Conservation (phyloP, 2,329 filamentous ascomycete genomes). For the Colletotrichum aenigma region DNA sequence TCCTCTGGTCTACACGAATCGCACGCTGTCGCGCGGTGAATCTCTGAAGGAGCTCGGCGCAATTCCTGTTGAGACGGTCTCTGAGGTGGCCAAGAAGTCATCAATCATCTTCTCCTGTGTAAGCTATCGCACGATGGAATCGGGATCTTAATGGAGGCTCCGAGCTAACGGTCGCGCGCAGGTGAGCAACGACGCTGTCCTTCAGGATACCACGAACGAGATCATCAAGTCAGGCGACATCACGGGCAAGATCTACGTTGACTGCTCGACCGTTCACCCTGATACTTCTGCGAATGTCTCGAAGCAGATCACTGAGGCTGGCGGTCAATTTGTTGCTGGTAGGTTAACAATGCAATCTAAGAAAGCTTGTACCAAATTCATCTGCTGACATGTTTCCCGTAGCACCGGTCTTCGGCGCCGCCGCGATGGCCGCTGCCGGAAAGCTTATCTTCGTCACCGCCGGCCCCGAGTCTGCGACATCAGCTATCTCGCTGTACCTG, state of each 20-base stretch:
- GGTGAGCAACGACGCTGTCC: slow-evolving; percentile 31
- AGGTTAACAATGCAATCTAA: neutral
- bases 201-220: neutral
- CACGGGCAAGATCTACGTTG: slow-evolving; percentile 22
- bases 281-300: slow-evolving; percentile 28
- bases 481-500: slow-evolving; percentile 38
- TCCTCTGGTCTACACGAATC: slow-evolving; percentile 63
- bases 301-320: neutral
- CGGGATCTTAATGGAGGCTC: neutral
- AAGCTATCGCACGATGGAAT: slow-evolving; percentile 18
- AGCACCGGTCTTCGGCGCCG: slow-evolving; percentile 45
- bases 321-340: slow-evolving; percentile 46
- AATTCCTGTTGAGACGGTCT: slow-evolving; percentile 34
- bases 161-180: neutral
- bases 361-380: neutral
- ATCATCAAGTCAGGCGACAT: slow-evolving; percentile 34
- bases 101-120: slow-evolving; percentile 46
- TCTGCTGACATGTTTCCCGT: neutral
- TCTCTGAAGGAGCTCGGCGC: slow-evolving; percentile 35
- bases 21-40: slow-evolving; percentile 36
- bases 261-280: slow-evolving; percentile 30
- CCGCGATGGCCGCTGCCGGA: slow-evolving; percentile 42
- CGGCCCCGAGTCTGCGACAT: slow-evolving; percentile 35
- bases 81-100: slow-evolving; percentile 36
- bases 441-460: slow-evolving; percentile 46